Percentiles rank a stretch among this genome's conserved stretches.
phyloP scores from a whole-genome alignment of 2,329 filamentous ascomycete genomes.

The Colletotrichum lindemuthianum region DNA sequence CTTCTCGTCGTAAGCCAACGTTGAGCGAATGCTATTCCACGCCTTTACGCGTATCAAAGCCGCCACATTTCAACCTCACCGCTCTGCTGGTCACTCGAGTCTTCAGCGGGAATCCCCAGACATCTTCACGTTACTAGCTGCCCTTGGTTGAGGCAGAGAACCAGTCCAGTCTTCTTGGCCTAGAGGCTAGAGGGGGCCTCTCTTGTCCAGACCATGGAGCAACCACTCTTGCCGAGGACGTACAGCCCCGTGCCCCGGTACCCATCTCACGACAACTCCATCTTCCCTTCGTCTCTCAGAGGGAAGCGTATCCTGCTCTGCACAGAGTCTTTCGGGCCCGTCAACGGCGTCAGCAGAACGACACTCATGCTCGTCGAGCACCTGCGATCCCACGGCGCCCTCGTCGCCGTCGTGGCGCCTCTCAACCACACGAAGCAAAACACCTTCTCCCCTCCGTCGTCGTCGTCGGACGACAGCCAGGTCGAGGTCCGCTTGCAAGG shows the following conservation, averaged over 20 bases:
- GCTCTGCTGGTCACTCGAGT: background rate
- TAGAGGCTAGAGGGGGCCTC: background rate
- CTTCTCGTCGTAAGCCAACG: background rate
- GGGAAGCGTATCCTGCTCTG: conserved; percentile 73
- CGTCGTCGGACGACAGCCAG: conserved; percentile 39
- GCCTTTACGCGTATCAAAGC: background rate
- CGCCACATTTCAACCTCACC: background rate
- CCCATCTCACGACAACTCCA: conserved; percentile 50
- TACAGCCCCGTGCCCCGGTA: conserved; percentile 26
- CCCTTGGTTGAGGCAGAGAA: too few relatives aligned
- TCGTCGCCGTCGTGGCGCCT: conserved; percentile 74
- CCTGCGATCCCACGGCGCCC: conserved; percentile 69
- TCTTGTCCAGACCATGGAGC: conserved; percentile 5
- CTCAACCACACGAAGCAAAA: conserved; percentile 65
- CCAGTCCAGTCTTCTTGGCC: too few relatives aligned
- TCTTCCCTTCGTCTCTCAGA: conserved; percentile 60
- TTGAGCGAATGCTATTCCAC: background rate
- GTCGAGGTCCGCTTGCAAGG: conserved; percentile 70
- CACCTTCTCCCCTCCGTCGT: conserved; percentile 58
- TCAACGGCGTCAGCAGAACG: conserved; percentile 78
- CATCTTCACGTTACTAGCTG: background rate
- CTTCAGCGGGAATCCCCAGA: conserved; percentile 8
- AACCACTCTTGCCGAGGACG: conserved; percentile 21
- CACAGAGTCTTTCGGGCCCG: conserved; percentile 77
- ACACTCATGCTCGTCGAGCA: conserved; percentile 76